phyloP scores from a whole-genome alignment of 1,139 yeast species.

The Kodamaea alishanica region DNA sequence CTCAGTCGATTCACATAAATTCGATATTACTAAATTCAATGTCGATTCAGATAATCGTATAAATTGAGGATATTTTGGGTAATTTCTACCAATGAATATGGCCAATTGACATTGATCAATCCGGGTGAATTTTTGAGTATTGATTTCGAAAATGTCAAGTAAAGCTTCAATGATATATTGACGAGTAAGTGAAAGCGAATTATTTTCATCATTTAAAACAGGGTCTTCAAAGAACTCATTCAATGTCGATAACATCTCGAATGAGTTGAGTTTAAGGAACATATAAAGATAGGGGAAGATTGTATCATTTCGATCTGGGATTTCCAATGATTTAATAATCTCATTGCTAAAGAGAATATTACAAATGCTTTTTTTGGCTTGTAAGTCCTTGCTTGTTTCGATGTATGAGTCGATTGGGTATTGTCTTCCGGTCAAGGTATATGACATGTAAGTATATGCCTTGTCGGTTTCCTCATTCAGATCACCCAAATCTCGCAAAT shows the following conservation, averaged over 20 bases:
- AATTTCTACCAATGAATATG: slow-evolving; percentile 70
- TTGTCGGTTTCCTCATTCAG: slow-evolving; percentile 23
- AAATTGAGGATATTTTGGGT: slow-evolving; percentile 78
- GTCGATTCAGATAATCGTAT: slow-evolving; percentile 62
- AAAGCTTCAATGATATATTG: slow-evolving; percentile 68
- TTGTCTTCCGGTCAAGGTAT: slow-evolving; percentile 69
- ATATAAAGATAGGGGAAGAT: slow-evolving; percentile 58
- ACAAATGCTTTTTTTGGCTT: slow-evolving; percentile 49
- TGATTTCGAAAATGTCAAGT: slow-evolving; percentile 46
- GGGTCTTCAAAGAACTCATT: slow-evolving; percentile 81
- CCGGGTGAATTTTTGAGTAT: slow-evolving; percentile 26
- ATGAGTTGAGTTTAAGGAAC: slow-evolving; percentile 49
- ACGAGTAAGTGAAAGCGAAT: slow-evolving; percentile 37
- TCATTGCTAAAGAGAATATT: slow-evolving; percentile 50
- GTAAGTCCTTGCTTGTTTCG: slow-evolving; percentile 18
- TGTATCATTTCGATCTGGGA: slow-evolving; percentile 42
- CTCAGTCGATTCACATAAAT: slow-evolving; percentile 40
- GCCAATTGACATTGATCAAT: slow-evolving; percentile 46
- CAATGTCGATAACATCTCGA: slow-evolving; percentile 58
- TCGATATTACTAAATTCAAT: slow-evolving; percentile 45
- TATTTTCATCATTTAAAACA: slow-evolving; percentile 52
- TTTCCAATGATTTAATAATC: slow-evolving; percentile 24
- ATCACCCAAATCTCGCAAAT: slow-evolving; percentile 10
- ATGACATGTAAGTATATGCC: slow-evolving; percentile 62
- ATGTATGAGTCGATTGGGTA: slow-evolving; percentile 66